These are phyloP conservation scores for Cercospora beticola DNA, from an alignment of 2,329 filamentous ascomycete genomes.

Conservation along the genomic window DNA sequence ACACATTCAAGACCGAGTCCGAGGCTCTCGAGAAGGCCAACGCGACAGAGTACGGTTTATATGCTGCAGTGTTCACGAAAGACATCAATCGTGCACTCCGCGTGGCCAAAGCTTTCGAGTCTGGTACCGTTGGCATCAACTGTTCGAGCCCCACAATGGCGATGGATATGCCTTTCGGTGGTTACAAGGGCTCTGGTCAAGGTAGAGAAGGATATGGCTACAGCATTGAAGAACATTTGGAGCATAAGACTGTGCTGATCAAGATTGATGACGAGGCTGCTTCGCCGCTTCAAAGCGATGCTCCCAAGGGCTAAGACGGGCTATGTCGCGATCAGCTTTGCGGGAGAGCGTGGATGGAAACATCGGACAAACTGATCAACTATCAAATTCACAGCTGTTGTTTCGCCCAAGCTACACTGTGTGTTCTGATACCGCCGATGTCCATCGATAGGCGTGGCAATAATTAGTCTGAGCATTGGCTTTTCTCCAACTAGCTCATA, in stretches of 20 bases:
- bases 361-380: background rate
- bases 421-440: background rate
- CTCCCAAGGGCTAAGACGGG: background rate
- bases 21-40: constrained; percentile 41
- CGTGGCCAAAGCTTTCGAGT: constrained; percentile 43
- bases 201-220: constrained; percentile 22
- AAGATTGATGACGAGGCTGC: constrained; percentile 22
- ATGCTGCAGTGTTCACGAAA: constrained; percentile 42
- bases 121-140: constrained; percentile 44
- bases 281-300: background rate
- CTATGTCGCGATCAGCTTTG: background rate
- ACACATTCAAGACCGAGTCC: constrained; percentile 39
- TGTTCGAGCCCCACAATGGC: constrained; percentile 40
- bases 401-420: background rate
- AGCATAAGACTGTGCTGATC: constrained; percentile 29
- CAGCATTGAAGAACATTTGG: constrained; percentile 27
- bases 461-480: background rate
- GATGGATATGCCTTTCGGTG: constrained; percentile 44
- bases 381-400: background rate
- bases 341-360: background rate
- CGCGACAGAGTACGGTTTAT: constrained; percentile 42
- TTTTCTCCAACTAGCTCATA: constrained; percentile 27
- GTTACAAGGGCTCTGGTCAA: constrained; percentile 41
- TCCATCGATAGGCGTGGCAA: background rate
- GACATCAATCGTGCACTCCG: constrained; percentile 41